Evolutionary conservation across 345 rosid genomes (phyloP).

Genomic region (Arabidopsis suecica): DNA sequence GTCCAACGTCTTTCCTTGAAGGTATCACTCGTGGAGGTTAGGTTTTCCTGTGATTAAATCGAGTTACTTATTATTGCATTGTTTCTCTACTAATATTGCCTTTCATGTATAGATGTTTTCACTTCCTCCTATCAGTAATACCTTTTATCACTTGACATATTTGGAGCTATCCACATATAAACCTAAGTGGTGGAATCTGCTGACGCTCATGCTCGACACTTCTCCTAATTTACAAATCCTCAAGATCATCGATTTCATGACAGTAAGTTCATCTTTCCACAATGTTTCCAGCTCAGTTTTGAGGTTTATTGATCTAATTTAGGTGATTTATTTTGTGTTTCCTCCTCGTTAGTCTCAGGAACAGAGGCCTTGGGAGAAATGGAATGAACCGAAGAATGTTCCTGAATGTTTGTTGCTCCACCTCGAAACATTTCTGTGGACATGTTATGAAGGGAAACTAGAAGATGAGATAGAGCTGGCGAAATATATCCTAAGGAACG

Average conservation of each 20-base stretch:
- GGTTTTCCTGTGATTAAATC: not conserved
- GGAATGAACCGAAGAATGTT: not conserved
- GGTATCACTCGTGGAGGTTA: not conserved
- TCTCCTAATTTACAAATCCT: constrained; percentile 23
- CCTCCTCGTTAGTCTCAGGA: not conserved
- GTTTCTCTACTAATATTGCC: not conserved
- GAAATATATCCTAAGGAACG: not conserved
- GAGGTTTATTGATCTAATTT: not conserved
- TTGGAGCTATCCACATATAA: not conserved
- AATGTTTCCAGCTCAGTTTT: not conserved
- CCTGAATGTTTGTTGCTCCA: constrained; percentile 8
- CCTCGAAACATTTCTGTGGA: not conserved
- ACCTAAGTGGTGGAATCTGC: too few species aligned
- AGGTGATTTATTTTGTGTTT: not conserved
- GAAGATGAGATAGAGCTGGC: not conserved
- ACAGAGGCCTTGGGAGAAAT: not conserved
- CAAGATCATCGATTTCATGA: not conserved
- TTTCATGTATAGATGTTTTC: too few species aligned
- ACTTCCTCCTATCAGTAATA: not conserved
- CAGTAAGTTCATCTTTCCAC: not conserved
- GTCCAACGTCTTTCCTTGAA: constrained; percentile 13
- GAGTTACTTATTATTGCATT: not conserved
- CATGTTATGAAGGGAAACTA: not conserved
- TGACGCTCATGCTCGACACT: not conserved
- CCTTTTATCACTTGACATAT: not conserved